These are phyloP conservation scores for Botrytis aclada DNA, from an alignment of 2,329 filamentous ascomycete genomes.

Conservation along the genomic window DNA sequence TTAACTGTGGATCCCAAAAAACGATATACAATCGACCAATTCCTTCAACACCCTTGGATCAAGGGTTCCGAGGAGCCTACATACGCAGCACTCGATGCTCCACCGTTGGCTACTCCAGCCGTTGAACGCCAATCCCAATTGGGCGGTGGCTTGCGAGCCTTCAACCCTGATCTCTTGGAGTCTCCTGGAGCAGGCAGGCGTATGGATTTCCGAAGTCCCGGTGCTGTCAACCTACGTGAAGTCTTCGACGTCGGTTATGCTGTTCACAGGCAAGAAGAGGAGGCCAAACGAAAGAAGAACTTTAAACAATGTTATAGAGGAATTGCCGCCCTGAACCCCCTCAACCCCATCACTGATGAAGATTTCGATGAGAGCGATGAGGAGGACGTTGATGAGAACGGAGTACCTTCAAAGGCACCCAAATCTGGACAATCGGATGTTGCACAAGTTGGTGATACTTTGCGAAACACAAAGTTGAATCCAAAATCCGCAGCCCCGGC, in stretches of 20 bases:
- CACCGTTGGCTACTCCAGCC: constrained; percentile 67
- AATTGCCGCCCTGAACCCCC: constrained; percentile 59
- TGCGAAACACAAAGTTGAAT: constrained; percentile 76
- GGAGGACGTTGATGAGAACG: constrained; percentile 54
- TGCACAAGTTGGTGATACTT: constrained; percentile 76
- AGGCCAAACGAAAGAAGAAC: constrained; percentile 86
- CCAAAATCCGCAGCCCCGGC: constrained; percentile 56
- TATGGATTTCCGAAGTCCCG: constrained; percentile 91
- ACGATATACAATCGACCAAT: constrained; percentile 89
- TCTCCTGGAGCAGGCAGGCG: constrained; percentile 62
- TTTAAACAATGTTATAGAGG: constrained; percentile 67
- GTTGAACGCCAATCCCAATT: constrained; percentile 38
- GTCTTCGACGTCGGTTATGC: constrained; percentile 99
- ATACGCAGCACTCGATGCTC: constrained; percentile 64
- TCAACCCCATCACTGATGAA: constrained; percentile 63
- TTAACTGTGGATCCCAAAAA: constrained; percentile 93
- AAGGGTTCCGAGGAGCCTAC: constrained; percentile 66
- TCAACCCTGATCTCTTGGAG: constrained; percentile 55
- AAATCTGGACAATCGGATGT: constrained; percentile 60
- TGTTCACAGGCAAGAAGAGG: constrained; percentile 94
- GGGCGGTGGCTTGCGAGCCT: constrained; percentile 43
- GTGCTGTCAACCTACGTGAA: constrained; percentile 90
- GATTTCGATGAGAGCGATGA: constrained; percentile 65
- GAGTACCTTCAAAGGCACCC: constrained; percentile 61
- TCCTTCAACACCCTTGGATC: constrained; percentile 94